Conservation (phyloP, 2,329 filamentous ascomycete species). For the Bipolaris oryzae region DNA sequence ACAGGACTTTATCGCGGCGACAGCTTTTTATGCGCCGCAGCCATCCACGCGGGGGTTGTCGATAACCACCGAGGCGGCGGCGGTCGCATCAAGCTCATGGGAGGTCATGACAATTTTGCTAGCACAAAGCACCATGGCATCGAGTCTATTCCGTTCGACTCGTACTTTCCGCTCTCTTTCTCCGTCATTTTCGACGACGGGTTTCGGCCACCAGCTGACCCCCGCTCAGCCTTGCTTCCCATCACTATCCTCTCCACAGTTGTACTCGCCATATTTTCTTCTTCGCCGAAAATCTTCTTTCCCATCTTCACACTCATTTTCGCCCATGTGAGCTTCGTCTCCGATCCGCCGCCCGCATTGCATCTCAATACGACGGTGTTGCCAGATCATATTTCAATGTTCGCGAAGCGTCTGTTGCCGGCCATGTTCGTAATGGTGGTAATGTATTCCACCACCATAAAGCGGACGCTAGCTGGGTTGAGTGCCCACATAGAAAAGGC, state of each 20-base stretch:
- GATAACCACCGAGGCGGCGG: conserved; percentile 74
- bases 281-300: conserved; percentile 79
- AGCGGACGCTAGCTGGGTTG: conserved; percentile 72
- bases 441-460: conserved; percentile 81
- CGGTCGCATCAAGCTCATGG: conserved; percentile 76
- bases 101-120: conserved; percentile 67
- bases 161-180: conserved; percentile 86
- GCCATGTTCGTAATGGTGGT: conserved; percentile 85
- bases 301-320: conserved; percentile 80
- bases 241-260: conserved; percentile 78
- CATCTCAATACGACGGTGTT: conserved; percentile 55
- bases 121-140: conserved; percentile 73
- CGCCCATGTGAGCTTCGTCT: conserved; percentile 84
- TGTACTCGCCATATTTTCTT: conserved; percentile 77
- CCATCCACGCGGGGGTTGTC: conserved; percentile 80
- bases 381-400: conserved; percentile 58
- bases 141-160: conserved; percentile 76
- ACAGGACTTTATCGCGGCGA: conserved; percentile 82
- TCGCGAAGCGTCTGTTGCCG: conserved; percentile 81
- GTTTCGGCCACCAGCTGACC: conserved; percentile 70
- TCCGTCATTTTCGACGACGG: conserved; percentile 70
- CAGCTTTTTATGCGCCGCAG: conserved; percentile 85
- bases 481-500: conserved; percentile 87
- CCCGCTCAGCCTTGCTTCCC: conserved; percentile 78
- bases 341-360: conserved; percentile 75